Percentiles rank a stretch among this genome's conserved stretches.
Evolutionary conservation across 345 rosid genomes (phyloP).

Genomic region (Nasturtium officinale): DNA sequence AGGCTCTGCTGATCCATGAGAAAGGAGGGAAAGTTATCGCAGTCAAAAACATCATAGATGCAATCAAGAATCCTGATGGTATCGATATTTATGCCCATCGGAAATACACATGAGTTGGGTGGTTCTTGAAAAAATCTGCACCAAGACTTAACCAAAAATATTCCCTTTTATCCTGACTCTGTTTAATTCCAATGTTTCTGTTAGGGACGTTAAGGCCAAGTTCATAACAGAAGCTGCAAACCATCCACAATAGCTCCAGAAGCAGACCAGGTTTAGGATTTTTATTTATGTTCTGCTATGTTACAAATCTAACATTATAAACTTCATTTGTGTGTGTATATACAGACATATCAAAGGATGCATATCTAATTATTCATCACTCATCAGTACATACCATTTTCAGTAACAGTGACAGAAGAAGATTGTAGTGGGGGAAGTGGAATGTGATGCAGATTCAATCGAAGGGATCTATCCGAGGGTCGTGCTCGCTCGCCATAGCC

Average conservation of each 20-base stretch:
- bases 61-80: neutral
- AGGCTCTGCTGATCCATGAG: neutral
- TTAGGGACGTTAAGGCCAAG: neutral
- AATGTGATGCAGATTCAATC: slow-evolving; percentile 49
- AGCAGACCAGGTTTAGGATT: neutral
- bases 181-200: neutral
- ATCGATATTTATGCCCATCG: neutral
- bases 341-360: slow-evolving; percentile 29
- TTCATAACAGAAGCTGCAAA: neutral
- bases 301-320: slow-evolving; percentile 26
- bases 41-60: neutral
- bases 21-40: neutral
- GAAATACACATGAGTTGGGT: too few species aligned
- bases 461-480: slow-evolving; percentile 90
- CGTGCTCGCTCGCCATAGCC: slow-evolving; percentile 99
- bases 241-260: neutral
- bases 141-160: neutral
- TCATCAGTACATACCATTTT: slow-evolving; percentile 27
- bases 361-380: slow-evolving; percentile 22
- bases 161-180: neutral
- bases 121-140: too few species aligned
- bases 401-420: slow-evolving; percentile 23
- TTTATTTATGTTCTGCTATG: neutral
- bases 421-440: neutral
- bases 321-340: slow-evolving; percentile 16